Base-by-base conservation (phyloP, 495 filamentous ascomycete genomes). In the Lineolata rhizophorae region DNA sequence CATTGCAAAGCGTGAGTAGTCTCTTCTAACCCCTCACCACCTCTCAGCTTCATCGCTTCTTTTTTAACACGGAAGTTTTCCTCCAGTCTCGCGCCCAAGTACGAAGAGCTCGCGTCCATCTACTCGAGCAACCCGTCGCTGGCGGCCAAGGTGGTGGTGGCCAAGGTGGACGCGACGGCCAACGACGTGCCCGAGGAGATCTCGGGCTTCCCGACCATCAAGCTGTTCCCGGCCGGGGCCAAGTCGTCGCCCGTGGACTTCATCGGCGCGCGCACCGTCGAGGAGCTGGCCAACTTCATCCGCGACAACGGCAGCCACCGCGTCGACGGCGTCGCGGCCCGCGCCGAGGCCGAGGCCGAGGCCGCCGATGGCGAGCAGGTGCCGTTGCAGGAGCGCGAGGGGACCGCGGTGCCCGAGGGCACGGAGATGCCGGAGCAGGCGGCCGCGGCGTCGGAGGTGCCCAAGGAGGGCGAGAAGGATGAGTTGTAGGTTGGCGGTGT, bases 171-270 rank as follows among this genome's bases (percentile, higher is more conserved):
- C 51, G 87, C 87, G 29, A 99, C 90, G 21, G 60, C 63, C 61
- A 97, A 97, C 60, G 87, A 97, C 50, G 78, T 95, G 17, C 87
- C 90, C 9, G 84, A 94, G 54, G 76, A 92, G 52, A 87, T 99
- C 52, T 70, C 76, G 51, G 87, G 87, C 33, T 99, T 99, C 79
- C 87, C 87, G 18, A 99, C 87, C 50, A 95, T 99, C 68, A 99
- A 94, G 68, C 67, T 99, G 22, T 99, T 70, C 73, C 71, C 81
- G 36, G 87, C 90, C 35, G 84, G 83, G 38, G 60, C 65, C 51
- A 99, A 99, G 69, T 63, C 64, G 43, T 55, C 71, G 39, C 76
- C 87, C 13, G 60, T 94, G 44, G 78, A 76, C 43, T 99, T 94
- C 65, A 60, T 63, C 31, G 87, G 87, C 39, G 67, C 77, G 27